Evolutionary conservation across 371 early-diverging fungal genomes (phyloP).

Genomic region (Mortierella sp.): DNA sequence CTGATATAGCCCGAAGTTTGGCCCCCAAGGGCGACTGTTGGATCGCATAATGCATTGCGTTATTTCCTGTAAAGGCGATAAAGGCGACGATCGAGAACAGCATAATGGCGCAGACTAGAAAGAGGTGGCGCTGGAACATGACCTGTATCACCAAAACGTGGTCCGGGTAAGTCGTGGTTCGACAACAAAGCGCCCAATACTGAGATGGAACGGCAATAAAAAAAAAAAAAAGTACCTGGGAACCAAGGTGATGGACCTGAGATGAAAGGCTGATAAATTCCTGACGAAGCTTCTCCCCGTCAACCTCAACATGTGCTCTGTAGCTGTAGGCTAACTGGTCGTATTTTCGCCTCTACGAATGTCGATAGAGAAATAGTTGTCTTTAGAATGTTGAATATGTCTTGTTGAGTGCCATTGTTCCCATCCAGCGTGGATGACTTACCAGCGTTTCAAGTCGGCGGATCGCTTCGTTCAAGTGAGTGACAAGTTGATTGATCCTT

Average conservation of each 20-base stretch:
- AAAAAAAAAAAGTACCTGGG: slow-evolving; percentile 12
- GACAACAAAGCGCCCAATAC: not conserved
- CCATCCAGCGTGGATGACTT: not conserved
- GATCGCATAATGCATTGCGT: slow-evolving; percentile 46
- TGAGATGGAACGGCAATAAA: not conserved
- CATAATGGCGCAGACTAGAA: slow-evolving; percentile 28
- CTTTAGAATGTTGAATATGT: not conserved
- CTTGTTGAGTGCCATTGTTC: not conserved
- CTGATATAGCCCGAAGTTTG: slow-evolving; percentile 44
- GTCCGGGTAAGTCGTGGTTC: not conserved
- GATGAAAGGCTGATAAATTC: slow-evolving; percentile 34
- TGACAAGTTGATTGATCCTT: slow-evolving; percentile 51
- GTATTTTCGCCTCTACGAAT: slow-evolving; percentile 40
- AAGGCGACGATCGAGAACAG: slow-evolving; percentile 26
- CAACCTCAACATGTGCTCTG: slow-evolving; percentile 40
- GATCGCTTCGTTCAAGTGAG: slow-evolving; percentile 44
- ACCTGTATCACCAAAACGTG: slow-evolving; percentile 12
- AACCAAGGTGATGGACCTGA: slow-evolving; percentile 37
- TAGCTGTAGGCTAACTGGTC: slow-evolving; percentile 51
- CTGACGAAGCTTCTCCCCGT: slow-evolving; percentile 43
- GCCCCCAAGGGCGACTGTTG: slow-evolving; percentile 44
- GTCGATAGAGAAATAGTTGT: not conserved
- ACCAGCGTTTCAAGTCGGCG: slow-evolving; percentile 44
- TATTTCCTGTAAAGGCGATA: slow-evolving; percentile 33
- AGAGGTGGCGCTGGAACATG: slow-evolving; percentile 44